Base-by-base conservation (phyloP, 352 stramenopile genomes). In the Phytophthora boehmeriae region DNA sequence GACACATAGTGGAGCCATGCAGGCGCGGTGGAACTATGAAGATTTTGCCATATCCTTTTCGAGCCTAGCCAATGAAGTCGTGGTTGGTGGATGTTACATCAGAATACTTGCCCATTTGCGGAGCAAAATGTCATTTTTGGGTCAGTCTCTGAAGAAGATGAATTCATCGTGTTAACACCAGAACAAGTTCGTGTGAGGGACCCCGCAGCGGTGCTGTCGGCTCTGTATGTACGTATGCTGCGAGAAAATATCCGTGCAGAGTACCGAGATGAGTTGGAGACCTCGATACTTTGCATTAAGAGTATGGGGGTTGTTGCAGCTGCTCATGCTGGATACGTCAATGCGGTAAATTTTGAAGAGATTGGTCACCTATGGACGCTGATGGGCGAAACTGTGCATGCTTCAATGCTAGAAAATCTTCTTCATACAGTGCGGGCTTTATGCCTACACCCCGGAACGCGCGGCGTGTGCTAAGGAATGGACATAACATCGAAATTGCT, bases 21-120 rank as follows among this genome's bases (percentile, higher is more conserved):
- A 91, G 52, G 86, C 95, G 28, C 76, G 93, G 14, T 99, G 96
- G 96, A 99, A 99, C 64, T 95, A 97, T 57, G 91, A 98, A 71
- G 93, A 98, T 70, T 99, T 98, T 54, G 61, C 52, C 13, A 91
- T 99, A 11, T 65, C 86, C 1, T 99, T 98, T 68, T 55, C 81
- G 22, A 98, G 88, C 27, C 70, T 99, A 6, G 66, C 73, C 11
- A 71, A 86, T 20, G 94, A 98, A 67, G 59, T 97, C 1, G 62
- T 89, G 20, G 92, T 98, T 27, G 94, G 91, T 22, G 90, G 80
- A 20, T 91, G 92, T 42, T 98, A 98, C 62, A 78, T 98, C 14
- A 74, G 86, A 17, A 76, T 91, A 19, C 47, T 93, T 19, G 72
- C 75, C 32, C 66, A 59, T 19, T 73, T 89, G 30, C 58, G 51